phyloP scores from a whole-genome alignment of 495 filamentous ascomycete genomes.

The Cercophora samala region DNA sequence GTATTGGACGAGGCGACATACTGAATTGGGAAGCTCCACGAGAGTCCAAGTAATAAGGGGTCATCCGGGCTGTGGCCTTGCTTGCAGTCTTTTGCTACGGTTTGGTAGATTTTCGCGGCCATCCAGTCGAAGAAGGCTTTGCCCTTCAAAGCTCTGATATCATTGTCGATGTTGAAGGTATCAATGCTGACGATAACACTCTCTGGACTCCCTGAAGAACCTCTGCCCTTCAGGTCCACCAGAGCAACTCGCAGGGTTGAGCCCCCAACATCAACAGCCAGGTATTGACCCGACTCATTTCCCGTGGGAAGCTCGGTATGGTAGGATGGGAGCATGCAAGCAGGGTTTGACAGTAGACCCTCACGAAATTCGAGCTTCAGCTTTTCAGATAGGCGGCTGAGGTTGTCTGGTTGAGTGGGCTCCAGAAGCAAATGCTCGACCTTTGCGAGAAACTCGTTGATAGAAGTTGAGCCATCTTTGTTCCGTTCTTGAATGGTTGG shows the following conservation, averaged over 20 bases:
- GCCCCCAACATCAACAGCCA: slow-evolving; percentile 65
- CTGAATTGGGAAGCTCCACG: slow-evolving; percentile 88
- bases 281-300: slow-evolving; percentile 60
- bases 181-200: slow-evolving; percentile 45
- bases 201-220: slow-evolving; percentile 24
- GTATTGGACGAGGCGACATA: slow-evolving; percentile 35
- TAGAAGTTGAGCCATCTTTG: slow-evolving; percentile 5
- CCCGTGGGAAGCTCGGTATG: slow-evolving; percentile 70
- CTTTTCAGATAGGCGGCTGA: slow-evolving; percentile 39
- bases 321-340: slow-evolving; percentile 61
- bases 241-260: slow-evolving; percentile 78
- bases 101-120: slow-evolving; percentile 66
- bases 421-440: slow-evolving; percentile 39
- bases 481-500: slow-evolving; percentile 17
- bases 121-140: slow-evolving; percentile 75
- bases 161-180: slow-evolving; percentile 50
- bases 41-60: slow-evolving; percentile 61
- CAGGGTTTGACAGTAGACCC: slow-evolving; percentile 43
- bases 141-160: slow-evolving; percentile 46
- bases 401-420: slow-evolving; percentile 36
- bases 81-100: slow-evolving; percentile 38
- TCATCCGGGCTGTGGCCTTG: slow-evolving; percentile 29
- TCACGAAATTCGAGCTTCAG: slow-evolving; percentile 49
- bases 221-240: slow-evolving; percentile 59
- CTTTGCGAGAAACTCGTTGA: slow-evolving; percentile 34